Conservation (phyloP, 1,284 basidiomycete genomes). For the Naganishia liquefaciens region DNA sequence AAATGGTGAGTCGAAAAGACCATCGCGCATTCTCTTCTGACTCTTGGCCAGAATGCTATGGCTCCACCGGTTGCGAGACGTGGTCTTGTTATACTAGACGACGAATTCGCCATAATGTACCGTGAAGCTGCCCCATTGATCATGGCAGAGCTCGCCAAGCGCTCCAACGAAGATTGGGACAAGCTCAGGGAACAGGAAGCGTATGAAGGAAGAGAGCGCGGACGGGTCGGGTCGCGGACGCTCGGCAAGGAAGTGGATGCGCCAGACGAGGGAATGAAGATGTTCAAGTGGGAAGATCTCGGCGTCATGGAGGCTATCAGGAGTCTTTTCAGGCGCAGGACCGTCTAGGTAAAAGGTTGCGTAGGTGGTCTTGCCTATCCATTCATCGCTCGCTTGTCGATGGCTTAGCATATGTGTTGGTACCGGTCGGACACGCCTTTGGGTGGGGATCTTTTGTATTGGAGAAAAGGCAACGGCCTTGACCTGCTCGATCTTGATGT, state of each 20-base stretch:
- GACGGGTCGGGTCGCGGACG: slow-evolving; percentile 3
- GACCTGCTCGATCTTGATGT: too few species aligned
- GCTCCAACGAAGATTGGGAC: slow-evolving; percentile 44
- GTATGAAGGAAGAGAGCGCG: background rate
- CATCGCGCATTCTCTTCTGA: too few species aligned
- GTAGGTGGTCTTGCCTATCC: background rate
- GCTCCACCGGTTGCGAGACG: slow-evolving; percentile 73
- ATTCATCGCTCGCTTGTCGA: background rate
- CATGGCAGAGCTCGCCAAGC: slow-evolving; percentile 31
- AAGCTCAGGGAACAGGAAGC: slow-evolving; percentile 37
- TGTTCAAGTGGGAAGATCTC: slow-evolving; percentile 25
- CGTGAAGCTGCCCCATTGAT: slow-evolving; percentile 54
- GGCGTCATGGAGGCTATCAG: slow-evolving; percentile 28
- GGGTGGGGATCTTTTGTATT: too few species aligned
- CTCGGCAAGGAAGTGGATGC: slow-evolving; percentile 14
- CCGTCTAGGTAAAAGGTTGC: slow-evolving; percentile 2
- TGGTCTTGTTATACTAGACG: slow-evolving; percentile 60
- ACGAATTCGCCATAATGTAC: slow-evolving; percentile 65
- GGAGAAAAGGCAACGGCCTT: too few species aligned
- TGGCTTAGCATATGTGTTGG: background rate
- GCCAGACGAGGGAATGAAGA: slow-evolving; percentile 1
- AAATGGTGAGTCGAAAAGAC: slow-evolving; percentile 57
- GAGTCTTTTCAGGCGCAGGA: slow-evolving; percentile 16
- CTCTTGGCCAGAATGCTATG: slow-evolving; percentile 60
- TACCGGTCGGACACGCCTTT: background rate